Base-by-base conservation (phyloP, 768 basidiomycete genomes). In the Tulasnella sp. region DNA sequence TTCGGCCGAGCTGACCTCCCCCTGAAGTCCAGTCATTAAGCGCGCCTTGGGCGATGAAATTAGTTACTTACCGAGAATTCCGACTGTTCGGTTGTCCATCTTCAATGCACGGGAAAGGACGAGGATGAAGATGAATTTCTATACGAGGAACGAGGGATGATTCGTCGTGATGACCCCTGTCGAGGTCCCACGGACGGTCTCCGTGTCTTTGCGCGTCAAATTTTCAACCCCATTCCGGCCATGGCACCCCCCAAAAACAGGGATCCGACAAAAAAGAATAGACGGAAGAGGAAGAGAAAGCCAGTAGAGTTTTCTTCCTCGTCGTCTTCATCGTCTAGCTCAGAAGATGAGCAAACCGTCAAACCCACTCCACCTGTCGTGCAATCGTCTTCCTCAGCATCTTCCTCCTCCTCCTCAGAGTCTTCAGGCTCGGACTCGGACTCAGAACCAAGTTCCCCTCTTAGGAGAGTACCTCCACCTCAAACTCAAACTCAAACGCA, bases 1-100 rank as follows among this genome's bases (percentile, higher is more conserved):
- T 99, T 29, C 96, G 93, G 32, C 96, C 96, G 32, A 99, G 87
- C 81, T 98, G 96, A 75, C 96, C 95, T 41, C 97, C 97, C 75
- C 96, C 96, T 95, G 69, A 2, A 52, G 1, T 16, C 42, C 19
- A 32, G 52, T 71, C 47, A 72, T 35, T 62, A 72, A 65, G 39
- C 32, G n/a, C 40, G 11, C 62, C 17, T 6, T 8, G 5, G 6
- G 26, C 19, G 5, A 17, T 59, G 14, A 14, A 9, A 14, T 35
- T 41, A n/a, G 5, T 4, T 47, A 5, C 71, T 40, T 63, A 72
- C 71, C 71, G 26, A 72, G 62, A 37, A 72, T 72, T n/a, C 71
- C 71, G 22, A 72, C 71, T 22, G 62, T 62, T 62, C 71, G 36
- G 6, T 39, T n/a, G 26, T 72, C 71, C 71, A 72, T 72, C 19